Evolutionary conservation across 192 early-diverging fungal genomes (phyloP).

Genomic region (Entomortierella parvispora): DNA sequence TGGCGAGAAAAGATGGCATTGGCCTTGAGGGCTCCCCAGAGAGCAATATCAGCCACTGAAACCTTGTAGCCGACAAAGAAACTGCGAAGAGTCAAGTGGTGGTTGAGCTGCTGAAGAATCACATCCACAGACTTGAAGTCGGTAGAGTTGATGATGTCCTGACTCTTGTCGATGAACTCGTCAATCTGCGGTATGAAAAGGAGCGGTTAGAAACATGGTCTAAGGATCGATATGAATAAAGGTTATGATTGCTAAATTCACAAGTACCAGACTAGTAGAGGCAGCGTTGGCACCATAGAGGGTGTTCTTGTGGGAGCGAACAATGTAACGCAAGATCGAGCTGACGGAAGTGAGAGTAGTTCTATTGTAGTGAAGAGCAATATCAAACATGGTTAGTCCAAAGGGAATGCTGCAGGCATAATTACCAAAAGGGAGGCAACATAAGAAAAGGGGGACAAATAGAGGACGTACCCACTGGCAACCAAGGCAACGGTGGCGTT

Average conservation of each 20-base stretch:
- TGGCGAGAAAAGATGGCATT: constrained; percentile 78
- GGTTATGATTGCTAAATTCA: not conserved
- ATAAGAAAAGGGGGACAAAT: not conserved
- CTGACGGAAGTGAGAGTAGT: constrained; percentile 34
- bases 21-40: constrained; percentile 90
- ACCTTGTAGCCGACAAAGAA: constrained; percentile 82
- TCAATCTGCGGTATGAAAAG: constrained; percentile 54
- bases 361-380: constrained; percentile 12
- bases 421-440: not conserved
- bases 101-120: constrained; percentile 78
- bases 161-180: constrained; percentile 80
- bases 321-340: constrained; percentile 38
- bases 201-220: not conserved
- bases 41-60: constrained; percentile 83
- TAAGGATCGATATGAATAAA: not conserved
- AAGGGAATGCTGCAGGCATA: too few species aligned
- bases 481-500: constrained; percentile 34
- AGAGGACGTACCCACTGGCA: constrained; percentile 31
- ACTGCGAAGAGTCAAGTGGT: constrained; percentile 84
- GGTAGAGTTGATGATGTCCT: constrained; percentile 63
- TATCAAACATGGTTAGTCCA: too few species aligned
- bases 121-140: constrained; percentile 80
- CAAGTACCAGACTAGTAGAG: constrained; percentile 44
- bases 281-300: constrained; percentile 42
- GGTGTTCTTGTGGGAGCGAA: constrained; percentile 48